Evolutionary conservation across 2,329 filamentous ascomycete species (phyloP).

Genomic region (Neonectria punicea): DNA sequence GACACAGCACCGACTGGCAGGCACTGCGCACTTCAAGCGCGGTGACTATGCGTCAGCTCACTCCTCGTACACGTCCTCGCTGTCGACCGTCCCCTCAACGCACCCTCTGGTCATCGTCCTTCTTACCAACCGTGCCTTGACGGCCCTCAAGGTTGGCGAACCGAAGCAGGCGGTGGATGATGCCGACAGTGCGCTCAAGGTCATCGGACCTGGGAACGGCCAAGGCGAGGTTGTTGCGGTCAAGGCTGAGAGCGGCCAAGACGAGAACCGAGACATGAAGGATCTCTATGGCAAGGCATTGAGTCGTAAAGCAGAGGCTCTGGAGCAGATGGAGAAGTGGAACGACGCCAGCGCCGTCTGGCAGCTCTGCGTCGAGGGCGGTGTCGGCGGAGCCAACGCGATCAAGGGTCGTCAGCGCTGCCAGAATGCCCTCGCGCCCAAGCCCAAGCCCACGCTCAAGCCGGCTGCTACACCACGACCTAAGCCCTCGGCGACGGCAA

Average conservation of each 20-base stretch:
- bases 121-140: slow-evolving; percentile 90
- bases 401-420: slow-evolving; percentile 89
- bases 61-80: slow-evolving; percentile 80
- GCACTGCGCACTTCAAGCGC: slow-evolving; percentile 90
- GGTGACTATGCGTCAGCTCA: slow-evolving; percentile 93
- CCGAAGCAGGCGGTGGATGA: slow-evolving; percentile 88
- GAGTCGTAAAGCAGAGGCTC: slow-evolving; percentile 92
- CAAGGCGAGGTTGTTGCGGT: slow-evolving; percentile 83
- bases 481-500: slow-evolving; percentile 52
- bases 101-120: slow-evolving; percentile 92
- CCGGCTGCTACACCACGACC: slow-evolving; percentile 59
- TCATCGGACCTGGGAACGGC: slow-evolving; percentile 84
- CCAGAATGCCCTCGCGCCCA: slow-evolving; percentile 83
- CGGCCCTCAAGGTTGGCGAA: slow-evolving; percentile 89
- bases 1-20: slow-evolving; percentile 80
- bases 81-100: slow-evolving; percentile 76
- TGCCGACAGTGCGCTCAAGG: slow-evolving; percentile 79
- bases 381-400: slow-evolving; percentile 85
- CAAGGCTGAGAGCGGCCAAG: slow-evolving; percentile 63
- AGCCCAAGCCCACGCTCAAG: slow-evolving; percentile 61
- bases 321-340: slow-evolving; percentile 97
- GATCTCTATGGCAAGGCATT: slow-evolving; percentile 94
- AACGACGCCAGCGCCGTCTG: slow-evolving; percentile 82
- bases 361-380: slow-evolving; percentile 83
- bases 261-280: slow-evolving; percentile 83